Percentiles rank a stretch among this genome's conserved stretches.
Conservation (phyloP, 768 basidiomycete species). For the Porpolomopsis calyptriformis region DNA sequence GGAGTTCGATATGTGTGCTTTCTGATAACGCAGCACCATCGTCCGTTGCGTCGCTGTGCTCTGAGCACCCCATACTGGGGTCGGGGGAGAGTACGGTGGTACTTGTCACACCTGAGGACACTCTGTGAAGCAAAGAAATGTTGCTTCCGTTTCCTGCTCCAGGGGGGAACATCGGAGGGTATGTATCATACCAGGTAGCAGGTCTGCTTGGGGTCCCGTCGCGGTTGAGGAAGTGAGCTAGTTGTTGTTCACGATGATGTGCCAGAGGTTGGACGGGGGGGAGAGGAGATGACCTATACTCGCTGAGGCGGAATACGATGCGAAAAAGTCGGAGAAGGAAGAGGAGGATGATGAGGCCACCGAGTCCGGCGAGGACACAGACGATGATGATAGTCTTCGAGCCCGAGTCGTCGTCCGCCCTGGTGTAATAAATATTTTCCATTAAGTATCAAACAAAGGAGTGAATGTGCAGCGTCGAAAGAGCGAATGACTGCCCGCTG, state of each 20-base stretch:
- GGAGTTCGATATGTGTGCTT: too few relatives aligned
- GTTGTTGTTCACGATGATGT: constrained; percentile 43
- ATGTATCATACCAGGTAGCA: constrained; percentile 16
- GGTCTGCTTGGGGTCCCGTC: constrained; percentile 12
- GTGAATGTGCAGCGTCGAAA: too few relatives aligned
- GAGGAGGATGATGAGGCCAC: constrained; percentile 27
- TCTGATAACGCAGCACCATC: not conserved
- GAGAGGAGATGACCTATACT: constrained; percentile 33
- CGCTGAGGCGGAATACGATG: constrained; percentile 19
- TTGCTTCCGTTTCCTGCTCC: constrained; percentile 22
- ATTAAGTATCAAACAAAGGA: too few relatives aligned
- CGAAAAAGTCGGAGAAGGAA: constrained; percentile 29
- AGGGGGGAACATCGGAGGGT: constrained; percentile 13
- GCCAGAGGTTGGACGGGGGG: constrained; percentile 60
- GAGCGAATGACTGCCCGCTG: too few relatives aligned
- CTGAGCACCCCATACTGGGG: constrained; percentile 11
- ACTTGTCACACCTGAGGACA: constrained; percentile 10
- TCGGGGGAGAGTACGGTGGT: constrained; percentile 10
- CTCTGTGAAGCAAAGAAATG: constrained; percentile 22
- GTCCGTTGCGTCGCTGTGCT: constrained; percentile 12
- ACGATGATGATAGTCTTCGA: constrained; percentile 35
- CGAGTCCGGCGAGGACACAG: constrained; percentile 25
- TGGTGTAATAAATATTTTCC: not conserved
- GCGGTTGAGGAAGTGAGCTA: constrained; percentile 29
- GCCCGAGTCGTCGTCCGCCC: constrained; percentile 8